These are phyloP conservation scores for Emiliania huxleyi DNA, from an alignment of 78 protist species.

Conservation along the genomic window DNA sequence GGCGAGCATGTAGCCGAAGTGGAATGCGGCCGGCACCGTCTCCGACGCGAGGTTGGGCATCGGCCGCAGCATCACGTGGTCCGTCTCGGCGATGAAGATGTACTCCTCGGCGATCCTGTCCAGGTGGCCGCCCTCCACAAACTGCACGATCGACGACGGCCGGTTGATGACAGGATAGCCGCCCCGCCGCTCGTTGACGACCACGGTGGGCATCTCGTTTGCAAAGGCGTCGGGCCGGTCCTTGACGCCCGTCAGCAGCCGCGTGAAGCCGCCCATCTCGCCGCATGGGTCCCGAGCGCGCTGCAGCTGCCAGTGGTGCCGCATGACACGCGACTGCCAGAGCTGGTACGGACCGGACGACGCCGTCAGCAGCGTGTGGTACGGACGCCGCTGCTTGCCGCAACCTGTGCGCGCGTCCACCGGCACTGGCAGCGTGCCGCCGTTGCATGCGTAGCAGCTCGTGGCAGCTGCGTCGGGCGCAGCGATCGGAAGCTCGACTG, in stretches of 20 bases:
- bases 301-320: not conserved
- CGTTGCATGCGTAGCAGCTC: not conserved
- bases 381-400: not conserved
- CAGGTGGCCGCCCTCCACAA: not conserved
- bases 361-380: constrained; percentile 7
- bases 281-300: not conserved
- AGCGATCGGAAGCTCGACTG: no score
- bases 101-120: not conserved
- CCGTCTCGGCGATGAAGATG: constrained; percentile 13
- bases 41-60: not conserved
- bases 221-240: not conserved
- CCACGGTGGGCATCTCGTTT: not conserved
- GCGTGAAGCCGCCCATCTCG: constrained; percentile 22
- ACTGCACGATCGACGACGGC: not conserved
- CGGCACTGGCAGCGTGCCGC: not conserved
- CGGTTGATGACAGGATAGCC: not conserved
- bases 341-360: not conserved
- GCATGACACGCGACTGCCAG: not conserved
- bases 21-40: not conserved
- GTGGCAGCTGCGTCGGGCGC: no score
- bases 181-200: not conserved
- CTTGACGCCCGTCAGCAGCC: not conserved
- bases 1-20: not conserved
- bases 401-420: not conserved
- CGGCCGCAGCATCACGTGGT: not conserved